Conservation (phyloP, 1,284 basidiomycete genomes). For the Fomitopsis pinicola region DNA sequence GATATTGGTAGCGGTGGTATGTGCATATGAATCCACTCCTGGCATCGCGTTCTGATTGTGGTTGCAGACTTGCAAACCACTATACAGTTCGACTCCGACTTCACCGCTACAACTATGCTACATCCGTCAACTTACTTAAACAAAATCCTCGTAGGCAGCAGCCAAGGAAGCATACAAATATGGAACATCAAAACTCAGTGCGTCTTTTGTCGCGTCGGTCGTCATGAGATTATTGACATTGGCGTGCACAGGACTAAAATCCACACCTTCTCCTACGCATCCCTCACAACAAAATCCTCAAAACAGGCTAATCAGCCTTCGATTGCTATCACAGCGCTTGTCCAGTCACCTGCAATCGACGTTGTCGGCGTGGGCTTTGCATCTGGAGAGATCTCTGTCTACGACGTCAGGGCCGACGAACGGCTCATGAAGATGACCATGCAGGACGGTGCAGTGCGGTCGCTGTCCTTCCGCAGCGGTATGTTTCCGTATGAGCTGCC, state of each 20-base stretch:
- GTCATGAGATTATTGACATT: not conserved
- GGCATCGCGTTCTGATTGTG: not conserved
- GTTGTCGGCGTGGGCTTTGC: conserved; percentile 90
- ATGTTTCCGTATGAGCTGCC: conserved; percentile 20
- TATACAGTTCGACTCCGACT: conserved; percentile 74
- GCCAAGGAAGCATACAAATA: conserved; percentile 82
- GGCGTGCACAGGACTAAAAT: conserved; percentile 51
- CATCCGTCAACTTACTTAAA: conserved; percentile 98
- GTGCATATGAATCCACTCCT: not conserved
- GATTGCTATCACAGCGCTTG: conserved; percentile 69
- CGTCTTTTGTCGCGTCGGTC: conserved; percentile 23
- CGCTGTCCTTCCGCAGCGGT: conserved; percentile 88
- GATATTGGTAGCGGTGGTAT: conserved; percentile 58
- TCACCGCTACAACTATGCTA: conserved; percentile 80
- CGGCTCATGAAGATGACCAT: conserved; percentile 85
- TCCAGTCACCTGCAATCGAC: conserved; percentile 94
- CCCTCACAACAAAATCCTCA: conserved; percentile 45
- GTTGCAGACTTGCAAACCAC: conserved; percentile 51
- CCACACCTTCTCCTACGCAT: conserved; percentile 52
- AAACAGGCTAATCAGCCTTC: conserved; percentile 32
- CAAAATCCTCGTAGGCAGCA: conserved; percentile 87
- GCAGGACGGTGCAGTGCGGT: conserved; percentile 74
- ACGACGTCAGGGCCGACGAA: conserved; percentile 90
- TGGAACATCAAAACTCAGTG: conserved; percentile 91
- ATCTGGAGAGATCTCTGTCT: conserved; percentile 84